Evolutionary conservation across 345 rosid genomes (phyloP), one percentile per base, ranked within the genome.

Genomic region (Cardamine chenopodiifolia): DNA sequence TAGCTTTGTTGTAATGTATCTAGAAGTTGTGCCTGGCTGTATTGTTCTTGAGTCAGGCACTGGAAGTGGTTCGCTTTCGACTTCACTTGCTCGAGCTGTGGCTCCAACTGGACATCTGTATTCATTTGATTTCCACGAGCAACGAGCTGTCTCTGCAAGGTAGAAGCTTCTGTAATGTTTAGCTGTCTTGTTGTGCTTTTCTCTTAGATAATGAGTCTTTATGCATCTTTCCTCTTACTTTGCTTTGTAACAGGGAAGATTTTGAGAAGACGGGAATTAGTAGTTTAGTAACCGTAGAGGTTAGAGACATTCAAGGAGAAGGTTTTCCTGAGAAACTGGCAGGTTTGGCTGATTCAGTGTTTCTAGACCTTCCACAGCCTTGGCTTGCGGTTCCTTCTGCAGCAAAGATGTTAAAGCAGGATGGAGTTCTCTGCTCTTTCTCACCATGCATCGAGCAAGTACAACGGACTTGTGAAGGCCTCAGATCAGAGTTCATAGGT

Each of bases 361-460:
- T 93, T 82, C 76, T 91, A 79, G 96, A 93, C 72, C 89, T 89
- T 47, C 96, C 97, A 1, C 94, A 91, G 64, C 97, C 98, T 56
- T 89, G 94, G 98, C 72, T 89, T 18, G 88, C 93, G 1, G 84
- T 89, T 80, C 84, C 89, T 60, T 95, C 91, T 5, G 96, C 92
- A 19, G 87, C 76, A 8, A 89, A 88, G 79, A 92, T 90, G 97
- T 80, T 95, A 80, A 95, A 86, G 82, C 84, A 82, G 67, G 97
- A 92, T 77, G 96, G 90, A 54, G 68, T 85, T 55, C 44, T 92
- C 40, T 95, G 99, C 77, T 90, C 98, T 26, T 95, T 95, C 84
- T 92, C 98, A 20, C 99, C 98, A 9, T 95, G 99, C 81, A 90
- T 92, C 47, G 98, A 95, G 79, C 96, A 95, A 89, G 98, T 89